Conservation (phyloP, 306 rosid species). For the Leucaena leucocephala region DNA sequence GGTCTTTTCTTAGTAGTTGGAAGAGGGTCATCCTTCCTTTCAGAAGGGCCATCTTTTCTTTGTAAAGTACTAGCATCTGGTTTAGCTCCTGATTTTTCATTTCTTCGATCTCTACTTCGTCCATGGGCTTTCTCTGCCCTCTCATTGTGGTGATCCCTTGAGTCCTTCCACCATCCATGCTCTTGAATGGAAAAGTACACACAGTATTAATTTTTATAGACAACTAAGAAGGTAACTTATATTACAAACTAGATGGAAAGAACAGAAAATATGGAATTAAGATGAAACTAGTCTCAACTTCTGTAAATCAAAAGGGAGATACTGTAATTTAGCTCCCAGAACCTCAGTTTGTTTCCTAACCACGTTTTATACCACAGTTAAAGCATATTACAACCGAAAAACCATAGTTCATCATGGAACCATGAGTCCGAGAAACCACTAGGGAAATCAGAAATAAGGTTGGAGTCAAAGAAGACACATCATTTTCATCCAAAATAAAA, state of each 20-base stretch:
- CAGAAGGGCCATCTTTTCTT: constrained; percentile 52
- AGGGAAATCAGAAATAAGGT: not conserved
- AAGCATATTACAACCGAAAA: constrained; percentile 4
- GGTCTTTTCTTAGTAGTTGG: constrained; percentile 64
- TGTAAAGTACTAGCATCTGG: constrained; percentile 43
- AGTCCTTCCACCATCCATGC: constrained; percentile 76
- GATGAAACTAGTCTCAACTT: constrained; percentile 12
- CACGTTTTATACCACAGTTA: constrained; percentile 18
- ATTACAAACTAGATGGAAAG: constrained; percentile 17
- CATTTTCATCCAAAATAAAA: not conserved
- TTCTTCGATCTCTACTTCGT: constrained; percentile 40
- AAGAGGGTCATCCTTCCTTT: constrained; percentile 45
- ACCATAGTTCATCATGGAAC: no score
- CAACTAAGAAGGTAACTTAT: constrained; percentile 9
- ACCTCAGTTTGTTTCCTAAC: constrained; percentile 8
- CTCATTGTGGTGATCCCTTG: constrained; percentile 44
- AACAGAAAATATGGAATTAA: not conserved
- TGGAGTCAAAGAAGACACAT: not conserved
- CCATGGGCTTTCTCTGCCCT: constrained; percentile 45
- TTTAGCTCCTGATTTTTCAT: constrained; percentile 49
- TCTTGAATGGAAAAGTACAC: constrained; percentile 43
- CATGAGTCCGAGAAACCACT: no score
- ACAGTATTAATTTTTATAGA: constrained; percentile 8
- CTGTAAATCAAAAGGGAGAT: constrained; percentile 4
- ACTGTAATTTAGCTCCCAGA: constrained; percentile 7